These are phyloP conservation scores for Phytophthora pistaciae DNA, from an alignment of 352 stramenopile species.

Conservation along the genomic window DNA sequence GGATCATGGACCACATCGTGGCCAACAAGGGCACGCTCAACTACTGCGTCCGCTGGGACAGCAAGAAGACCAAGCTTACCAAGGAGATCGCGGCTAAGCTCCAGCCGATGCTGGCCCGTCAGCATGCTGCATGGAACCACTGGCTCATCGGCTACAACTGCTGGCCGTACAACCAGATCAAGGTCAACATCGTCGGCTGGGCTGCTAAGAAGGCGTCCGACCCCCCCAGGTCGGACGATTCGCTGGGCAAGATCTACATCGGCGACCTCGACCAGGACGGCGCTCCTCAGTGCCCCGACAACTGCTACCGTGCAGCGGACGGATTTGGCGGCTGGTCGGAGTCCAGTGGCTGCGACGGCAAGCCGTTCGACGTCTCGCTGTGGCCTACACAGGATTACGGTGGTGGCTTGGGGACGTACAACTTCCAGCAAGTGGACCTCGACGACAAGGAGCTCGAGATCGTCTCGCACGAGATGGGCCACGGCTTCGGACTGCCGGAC, in stretches of 20 bases:
- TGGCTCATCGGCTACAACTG: slow-evolving; percentile 35
- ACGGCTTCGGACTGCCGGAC: slow-evolving; percentile 27
- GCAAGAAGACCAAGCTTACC: slow-evolving; percentile 32
- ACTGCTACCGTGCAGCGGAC: slow-evolving; percentile 33
- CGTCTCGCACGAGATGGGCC: slow-evolving; percentile 46
- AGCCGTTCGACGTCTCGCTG: slow-evolving; percentile 47
- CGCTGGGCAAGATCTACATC: slow-evolving; percentile 38
- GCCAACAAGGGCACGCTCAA: slow-evolving; percentile 37
- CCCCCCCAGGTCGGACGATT: slow-evolving; percentile 40
- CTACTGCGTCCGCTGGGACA: slow-evolving; percentile 58
- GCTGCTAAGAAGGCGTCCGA: slow-evolving; percentile 21
- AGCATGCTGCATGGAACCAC: slow-evolving; percentile 35
- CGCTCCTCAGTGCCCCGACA: slow-evolving; percentile 26
- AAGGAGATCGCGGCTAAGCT: slow-evolving; percentile 48
- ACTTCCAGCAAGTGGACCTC: slow-evolving; percentile 32
- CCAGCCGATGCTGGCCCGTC: slow-evolving; percentile 41
- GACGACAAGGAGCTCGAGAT: slow-evolving; percentile 31
- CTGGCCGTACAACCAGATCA: slow-evolving; percentile 34
- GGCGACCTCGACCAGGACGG: slow-evolving; percentile 34
- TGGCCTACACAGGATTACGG: slow-evolving; percentile 36
- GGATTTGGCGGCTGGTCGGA: slow-evolving; percentile 12
- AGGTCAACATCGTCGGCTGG: slow-evolving; percentile 32
- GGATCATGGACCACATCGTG: slow-evolving; percentile 44
- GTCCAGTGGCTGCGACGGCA: slow-evolving; percentile 35
- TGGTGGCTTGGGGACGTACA: slow-evolving; percentile 28